Percentiles rank a stretch among this genome's conserved stretches.
These are phyloP conservation scores for Purpureocillium lavendulum DNA, from an alignment of 2,329 filamentous ascomycete species.

Conservation along the genomic window DNA sequence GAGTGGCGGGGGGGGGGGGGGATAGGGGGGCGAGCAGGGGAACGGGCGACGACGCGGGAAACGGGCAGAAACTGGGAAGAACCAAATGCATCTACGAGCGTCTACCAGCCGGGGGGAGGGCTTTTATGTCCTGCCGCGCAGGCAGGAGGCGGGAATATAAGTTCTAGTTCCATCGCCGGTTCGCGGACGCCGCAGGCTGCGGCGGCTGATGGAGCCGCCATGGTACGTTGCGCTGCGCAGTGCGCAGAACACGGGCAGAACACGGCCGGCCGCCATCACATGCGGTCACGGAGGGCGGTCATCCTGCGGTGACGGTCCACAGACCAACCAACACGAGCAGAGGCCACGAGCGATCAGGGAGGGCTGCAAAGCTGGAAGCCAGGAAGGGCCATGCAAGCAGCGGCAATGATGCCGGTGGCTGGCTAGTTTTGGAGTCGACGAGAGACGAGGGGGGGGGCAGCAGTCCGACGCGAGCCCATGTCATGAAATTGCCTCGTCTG, in stretches of 20 bases:
- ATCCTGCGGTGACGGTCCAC: too few relatives aligned
- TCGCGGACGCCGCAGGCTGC: neutral
- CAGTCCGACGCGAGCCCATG: too few relatives aligned
- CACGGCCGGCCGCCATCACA: neutral
- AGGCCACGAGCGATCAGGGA: neutral
- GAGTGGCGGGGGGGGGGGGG: neutral
- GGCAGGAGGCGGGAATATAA: too few relatives aligned
- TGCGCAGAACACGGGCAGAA: too few relatives aligned
- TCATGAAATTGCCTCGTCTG: constrained; percentile 4
- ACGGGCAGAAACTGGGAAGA: neutral
- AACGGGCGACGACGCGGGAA: neutral
- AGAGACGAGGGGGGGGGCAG: too few relatives aligned
- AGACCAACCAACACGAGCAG: neutral
- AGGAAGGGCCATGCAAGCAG: neutral
- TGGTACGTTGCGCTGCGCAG: too few relatives aligned
- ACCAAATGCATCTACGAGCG: neutral
- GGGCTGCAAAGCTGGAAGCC: neutral
- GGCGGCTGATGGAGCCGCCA: neutral
- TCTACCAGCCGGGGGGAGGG: neutral
- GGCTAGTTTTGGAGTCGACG: too few relatives aligned
- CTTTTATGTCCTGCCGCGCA: neutral
- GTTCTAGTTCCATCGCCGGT: too few relatives aligned
- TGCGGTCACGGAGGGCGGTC: neutral
- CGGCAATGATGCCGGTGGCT: neutral
- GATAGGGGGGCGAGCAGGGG: neutral